Evolutionary conservation across 306 rosid genomes (phyloP), one percentile per base, ranked within the genome.

Genomic region (Fragaria iinumae): DNA sequence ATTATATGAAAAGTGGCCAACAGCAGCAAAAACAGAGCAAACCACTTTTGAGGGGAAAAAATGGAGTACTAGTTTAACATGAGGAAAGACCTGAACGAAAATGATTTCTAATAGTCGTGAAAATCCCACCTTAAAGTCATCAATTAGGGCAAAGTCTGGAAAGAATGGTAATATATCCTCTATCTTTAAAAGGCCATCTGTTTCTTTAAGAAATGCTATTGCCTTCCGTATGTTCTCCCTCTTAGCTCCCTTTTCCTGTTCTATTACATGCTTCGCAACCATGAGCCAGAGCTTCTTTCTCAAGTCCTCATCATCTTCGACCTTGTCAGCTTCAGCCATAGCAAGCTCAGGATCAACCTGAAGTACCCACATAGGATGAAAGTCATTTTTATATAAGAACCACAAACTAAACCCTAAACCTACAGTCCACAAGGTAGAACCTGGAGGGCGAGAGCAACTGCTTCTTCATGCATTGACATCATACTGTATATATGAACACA

Each of bases 391-490:
- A 70, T 49, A 29, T 80, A 60, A 62, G 4, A 29, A n/a, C 17
- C 5, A 1, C 43, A 32, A 34, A 34, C 43, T 63, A 32, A 32
- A 63, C 43, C 38, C 32, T 45, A 11, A 52, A 8, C 52, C 14
- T 41, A 44, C 29, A 68, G 25, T 47, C 60, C 79, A 64, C 72
- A 66, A 67, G 83, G 38, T 71, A 32, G 76, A 74, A 92, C 98
- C 97, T 90, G 97, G 55, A 95, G 89, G 78, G 97, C 97, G 83
- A 95, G 97, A 65, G 99, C 99, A 87, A 95, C 99, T 67, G 97
- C 97, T 88, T 95, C 99, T 86, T 95, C 99, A 81, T 95, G 97
- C 99, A 95, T 95, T 74, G 96, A 90, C 97, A 95, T 92, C 99
- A 92, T 92, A 84, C 99, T 92, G 87, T 92, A 95, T 85, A 95